A percentile compares a stretch with the other conserved stretches of the same genome.
These are phyloP conservation scores for Thuidium tamariscinum DNA, from an alignment of 225 moss, liverwort and hornwort species.

Conservation along the genomic window DNA sequence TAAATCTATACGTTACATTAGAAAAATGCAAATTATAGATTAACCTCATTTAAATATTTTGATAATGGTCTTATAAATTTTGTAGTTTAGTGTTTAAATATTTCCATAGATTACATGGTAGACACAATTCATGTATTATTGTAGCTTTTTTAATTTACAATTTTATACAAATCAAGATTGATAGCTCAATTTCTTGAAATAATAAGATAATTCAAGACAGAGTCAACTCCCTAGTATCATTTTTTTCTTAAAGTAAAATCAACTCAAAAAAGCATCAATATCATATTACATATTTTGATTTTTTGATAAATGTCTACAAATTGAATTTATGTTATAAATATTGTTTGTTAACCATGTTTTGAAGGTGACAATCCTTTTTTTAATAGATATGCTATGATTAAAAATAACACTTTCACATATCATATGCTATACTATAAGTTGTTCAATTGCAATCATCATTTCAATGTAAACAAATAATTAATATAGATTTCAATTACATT, in stretches of 20 bases:
- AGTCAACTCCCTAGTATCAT: rapidly evolving
- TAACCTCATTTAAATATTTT: rapidly evolving
- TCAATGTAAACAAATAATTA: not conserved
- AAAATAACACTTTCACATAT: not conserved
- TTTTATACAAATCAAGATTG: not conserved
- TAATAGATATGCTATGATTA: not conserved
- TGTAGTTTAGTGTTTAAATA: too few species aligned
- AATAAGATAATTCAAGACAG: not conserved
- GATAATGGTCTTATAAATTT: too few species aligned
- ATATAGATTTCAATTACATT: not conserved
- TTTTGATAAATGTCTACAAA: too few species aligned
- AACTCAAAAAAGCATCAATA: not conserved
- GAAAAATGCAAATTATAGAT: not conserved
- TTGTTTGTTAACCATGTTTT: not conserved
- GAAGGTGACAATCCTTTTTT: not conserved
- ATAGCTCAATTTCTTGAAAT: not conserved
- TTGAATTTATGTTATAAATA: not conserved
- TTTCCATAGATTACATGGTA: not conserved
- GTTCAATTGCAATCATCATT: too few species aligned
- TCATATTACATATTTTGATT: not conserved
- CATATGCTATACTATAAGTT: not conserved
- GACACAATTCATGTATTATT: not conserved
- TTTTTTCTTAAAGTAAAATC: too few species aligned
- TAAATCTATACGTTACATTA: not conserved
- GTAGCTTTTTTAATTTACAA: not conserved